Evolutionary conservation across 768 basidiomycete species (phyloP).

Genomic region (Lentinus brumalis): DNA sequence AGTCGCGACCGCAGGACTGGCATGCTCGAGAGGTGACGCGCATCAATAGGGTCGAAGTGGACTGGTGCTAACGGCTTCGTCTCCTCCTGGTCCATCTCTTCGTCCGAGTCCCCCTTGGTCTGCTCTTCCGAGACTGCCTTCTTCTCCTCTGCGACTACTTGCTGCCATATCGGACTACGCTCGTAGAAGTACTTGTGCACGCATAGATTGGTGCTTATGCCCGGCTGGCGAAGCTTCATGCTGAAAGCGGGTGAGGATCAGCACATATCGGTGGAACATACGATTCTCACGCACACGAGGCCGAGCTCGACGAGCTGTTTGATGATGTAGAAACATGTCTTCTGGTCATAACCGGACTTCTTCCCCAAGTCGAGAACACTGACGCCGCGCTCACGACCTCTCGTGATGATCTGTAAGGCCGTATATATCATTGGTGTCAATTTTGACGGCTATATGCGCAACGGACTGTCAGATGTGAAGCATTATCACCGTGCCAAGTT

Average conservation of each 20-base stretch:
- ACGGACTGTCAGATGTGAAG: background rate
- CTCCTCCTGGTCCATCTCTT: conserved; percentile 24
- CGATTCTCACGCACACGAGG: conserved; percentile 56
- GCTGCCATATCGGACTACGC: conserved; percentile 72
- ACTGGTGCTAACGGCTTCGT: conserved; percentile 31
- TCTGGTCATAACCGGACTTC: conserved; percentile 82
- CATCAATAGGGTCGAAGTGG: conserved; percentile 73
- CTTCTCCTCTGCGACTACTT: conserved; percentile 70
- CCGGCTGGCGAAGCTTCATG: conserved; percentile 76
- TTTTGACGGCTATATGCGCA: conserved; percentile 60
- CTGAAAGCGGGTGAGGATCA: conserved; percentile 35
- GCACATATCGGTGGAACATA: background rate
- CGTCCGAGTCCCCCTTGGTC: conserved; percentile 22
- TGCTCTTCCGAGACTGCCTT: conserved; percentile 43
- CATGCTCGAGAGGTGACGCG: conserved; percentile 75
- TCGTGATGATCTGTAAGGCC: conserved; percentile 81
- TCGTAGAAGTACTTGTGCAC: conserved; percentile 88
- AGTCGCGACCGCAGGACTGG: conserved; percentile 72
- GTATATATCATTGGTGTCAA: conserved; percentile 85
- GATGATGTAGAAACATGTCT: conserved; percentile 86
- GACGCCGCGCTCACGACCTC: conserved; percentile 75
- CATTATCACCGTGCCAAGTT: conserved; percentile 10
- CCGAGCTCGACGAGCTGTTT: conserved; percentile 73
- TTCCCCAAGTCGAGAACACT: conserved; percentile 79
- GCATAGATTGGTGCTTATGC: conserved; percentile 74